Percentiles rank a stretch among this genome's conserved stretches.
Conservation (phyloP, 768 basidiomycete species). For the Pleurotus pulmonarius region DNA sequence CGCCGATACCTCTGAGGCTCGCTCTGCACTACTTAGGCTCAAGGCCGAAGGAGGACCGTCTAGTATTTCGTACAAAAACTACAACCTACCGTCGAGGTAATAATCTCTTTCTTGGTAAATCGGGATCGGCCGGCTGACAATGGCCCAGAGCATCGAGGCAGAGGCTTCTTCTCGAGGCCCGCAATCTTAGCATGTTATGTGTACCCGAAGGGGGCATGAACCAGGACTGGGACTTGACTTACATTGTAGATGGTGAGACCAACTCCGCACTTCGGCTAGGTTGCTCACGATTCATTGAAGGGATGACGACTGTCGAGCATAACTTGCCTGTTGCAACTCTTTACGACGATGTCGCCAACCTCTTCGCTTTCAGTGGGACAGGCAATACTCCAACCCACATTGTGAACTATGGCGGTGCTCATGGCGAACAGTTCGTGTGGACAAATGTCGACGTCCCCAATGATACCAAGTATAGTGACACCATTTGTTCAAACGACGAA, state of each 20-base stretch:
- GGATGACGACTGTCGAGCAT: constrained; percentile 78
- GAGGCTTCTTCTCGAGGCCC: constrained; percentile 56
- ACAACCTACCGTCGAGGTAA: constrained; percentile 64
- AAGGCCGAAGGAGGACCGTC: constrained; percentile 70
- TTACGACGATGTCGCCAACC: constrained; percentile 62
- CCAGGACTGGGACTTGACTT: constrained; percentile 75
- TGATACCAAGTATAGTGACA: constrained; percentile 52
- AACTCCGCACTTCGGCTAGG: neutral
- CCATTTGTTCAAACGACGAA: neutral
- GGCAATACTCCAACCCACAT: constrained; percentile 72
- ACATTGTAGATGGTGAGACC: constrained; percentile 68
- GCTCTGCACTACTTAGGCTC: constrained; percentile 61
- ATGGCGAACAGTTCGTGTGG: constrained; percentile 70
- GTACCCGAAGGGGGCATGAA: constrained; percentile 81
- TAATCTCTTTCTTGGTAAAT: neutral
- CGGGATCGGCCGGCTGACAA: neutral
- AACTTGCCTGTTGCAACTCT: constrained; percentile 60
- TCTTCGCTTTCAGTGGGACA: constrained; percentile 66
- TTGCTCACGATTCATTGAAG: constrained; percentile 26
- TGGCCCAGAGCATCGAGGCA: constrained; percentile 54
- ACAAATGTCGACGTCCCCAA: constrained; percentile 60
- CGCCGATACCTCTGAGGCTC: constrained; percentile 56
- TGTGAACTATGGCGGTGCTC: constrained; percentile 73
- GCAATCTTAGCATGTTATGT: constrained; percentile 63
- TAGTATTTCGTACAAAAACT: constrained; percentile 77